phyloP scores from a whole-genome alignment of 176 grass and related monocot genomes.

The Saccharum spontaneum region DNA sequence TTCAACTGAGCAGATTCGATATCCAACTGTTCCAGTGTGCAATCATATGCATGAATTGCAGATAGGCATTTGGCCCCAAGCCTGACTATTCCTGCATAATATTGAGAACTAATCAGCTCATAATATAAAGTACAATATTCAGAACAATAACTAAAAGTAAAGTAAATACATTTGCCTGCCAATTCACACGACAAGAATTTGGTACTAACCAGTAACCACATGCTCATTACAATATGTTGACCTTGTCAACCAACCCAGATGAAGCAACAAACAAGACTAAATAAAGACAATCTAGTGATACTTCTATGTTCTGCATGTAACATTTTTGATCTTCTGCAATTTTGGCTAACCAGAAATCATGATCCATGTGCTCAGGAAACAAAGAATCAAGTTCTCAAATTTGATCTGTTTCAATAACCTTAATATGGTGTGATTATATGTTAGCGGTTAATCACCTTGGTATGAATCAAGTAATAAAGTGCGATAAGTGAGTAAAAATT shows the following conservation, averaged over 20 bases:
- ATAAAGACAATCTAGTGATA: background rate
- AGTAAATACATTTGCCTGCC: background rate
- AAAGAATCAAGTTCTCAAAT: background rate
- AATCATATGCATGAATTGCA: constrained; percentile 83
- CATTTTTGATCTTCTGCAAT: background rate
- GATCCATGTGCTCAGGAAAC: background rate
- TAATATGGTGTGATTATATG: constrained; percentile 8
- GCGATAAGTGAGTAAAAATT: background rate
- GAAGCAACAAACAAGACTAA: constrained; percentile 11
- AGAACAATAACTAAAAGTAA: constrained; percentile 1
- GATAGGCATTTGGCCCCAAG: constrained; percentile 91
- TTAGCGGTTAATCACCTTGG: background rate
- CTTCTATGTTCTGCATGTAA: background rate
- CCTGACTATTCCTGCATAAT: constrained; percentile 71
- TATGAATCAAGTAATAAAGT: background rate
- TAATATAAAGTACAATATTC: background rate
- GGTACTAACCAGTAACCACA: background rate
- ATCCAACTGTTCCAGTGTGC: constrained; percentile 66
- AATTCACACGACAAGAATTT: constrained; percentile 2
- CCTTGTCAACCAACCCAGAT: background rate
- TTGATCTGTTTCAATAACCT: background rate
- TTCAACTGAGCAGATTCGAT: constrained; percentile 74
- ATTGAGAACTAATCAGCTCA: constrained; percentile 13
- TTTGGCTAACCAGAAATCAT: constrained; percentile 18
- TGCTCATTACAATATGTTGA: background rate